These are phyloP conservation scores for Alternaria ventricosa DNA, from an alignment of 2,329 filamentous ascomycete species.

Conservation along the genomic window DNA sequence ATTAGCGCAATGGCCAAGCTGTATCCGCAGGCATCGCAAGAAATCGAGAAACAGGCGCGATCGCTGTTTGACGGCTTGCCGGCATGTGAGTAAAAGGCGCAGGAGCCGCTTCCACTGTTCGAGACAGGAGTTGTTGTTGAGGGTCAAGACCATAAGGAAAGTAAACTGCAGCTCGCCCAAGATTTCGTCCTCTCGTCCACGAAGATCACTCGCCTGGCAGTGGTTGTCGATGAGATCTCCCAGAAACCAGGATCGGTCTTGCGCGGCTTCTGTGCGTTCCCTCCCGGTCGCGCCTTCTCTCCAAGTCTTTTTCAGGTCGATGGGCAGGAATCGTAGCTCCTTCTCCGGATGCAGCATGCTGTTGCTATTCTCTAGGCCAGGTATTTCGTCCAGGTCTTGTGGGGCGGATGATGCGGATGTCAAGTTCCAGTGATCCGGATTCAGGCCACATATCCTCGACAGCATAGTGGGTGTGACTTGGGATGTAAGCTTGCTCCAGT, in stretches of 20 bases:
- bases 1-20: conserved; percentile 63
- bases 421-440: conserved; percentile 60
- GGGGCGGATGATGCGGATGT: conserved; percentile 64
- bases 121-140: conserved; percentile 70
- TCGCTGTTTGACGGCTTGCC: conserved; percentile 56
- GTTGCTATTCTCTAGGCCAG: conserved; percentile 56
- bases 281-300: conserved; percentile 65
- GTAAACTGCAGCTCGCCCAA: conserved; percentile 68
- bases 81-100: conserved; percentile 63
- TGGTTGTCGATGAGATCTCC: conserved; percentile 57
- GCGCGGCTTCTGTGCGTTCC: conserved; percentile 67
- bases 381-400: conserved; percentile 65
- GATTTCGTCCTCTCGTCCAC: conserved; percentile 40
- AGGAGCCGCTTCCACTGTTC: conserved; percentile 70
- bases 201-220: conserved; percentile 41
- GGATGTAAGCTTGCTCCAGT: conserved; percentile 62
- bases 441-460: conserved; percentile 57
- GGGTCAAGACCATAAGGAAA: conserved; percentile 67
- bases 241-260: conserved; percentile 68
- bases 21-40: conserved; percentile 57
- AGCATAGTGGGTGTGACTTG: conserved; percentile 58
- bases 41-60: conserved; percentile 61
- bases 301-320: conserved; percentile 69
- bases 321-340: conserved; percentile 61
- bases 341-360: conserved; percentile 43